Evolutionary conservation across 257 asterid species (phyloP), one percentile per base, ranked within the genome.

Genomic region (Buddleja alternifolia): DNA sequence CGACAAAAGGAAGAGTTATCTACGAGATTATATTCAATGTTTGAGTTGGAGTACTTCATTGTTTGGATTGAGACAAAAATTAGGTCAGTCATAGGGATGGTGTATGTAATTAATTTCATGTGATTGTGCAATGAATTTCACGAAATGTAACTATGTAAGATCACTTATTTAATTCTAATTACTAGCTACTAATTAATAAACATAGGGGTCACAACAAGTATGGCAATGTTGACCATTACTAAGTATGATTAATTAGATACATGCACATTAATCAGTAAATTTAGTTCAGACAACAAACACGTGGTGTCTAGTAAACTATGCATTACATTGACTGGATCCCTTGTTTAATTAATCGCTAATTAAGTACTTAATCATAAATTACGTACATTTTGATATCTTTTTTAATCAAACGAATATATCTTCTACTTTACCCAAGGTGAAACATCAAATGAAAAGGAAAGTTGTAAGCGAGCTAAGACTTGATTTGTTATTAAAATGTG

Each of bases 221-320:
- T 78, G 72, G 76, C 57, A 62, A 70, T 72, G 78, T 80, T 82
- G 90, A 84, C 84, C 75, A 23, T 34, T 2, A 36, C 36, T 55
- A 19, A 24, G 72, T 67, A 55, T 10, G 34, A 64, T 54, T 71
- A 71, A 56, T 66, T 60, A 5, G 5, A 25, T 72, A 58, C 47
- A 63, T 39, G 80, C 75, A 53, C 80, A 56, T 73, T 64, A 69
- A 71, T 69, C 73, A 47, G 68, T 48, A 67, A 58, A 14, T 36
- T 65, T 66, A 41, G 64, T 61, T 77, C 81, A 72, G 80, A 67
- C 34, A 29, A 46, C 69, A 41, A 70, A 76, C 88, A 81, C 84
- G 84, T 78, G 85, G 55, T 74, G 79, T 76, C 86, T 82, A 64
- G 83, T 79, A 74, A 80, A 73, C 81, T 71, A 76, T 69, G 87